Base-by-base conservation (phyloP, 2,329 filamentous ascomycete genomes). In the Aspergillus unguis region DNA sequence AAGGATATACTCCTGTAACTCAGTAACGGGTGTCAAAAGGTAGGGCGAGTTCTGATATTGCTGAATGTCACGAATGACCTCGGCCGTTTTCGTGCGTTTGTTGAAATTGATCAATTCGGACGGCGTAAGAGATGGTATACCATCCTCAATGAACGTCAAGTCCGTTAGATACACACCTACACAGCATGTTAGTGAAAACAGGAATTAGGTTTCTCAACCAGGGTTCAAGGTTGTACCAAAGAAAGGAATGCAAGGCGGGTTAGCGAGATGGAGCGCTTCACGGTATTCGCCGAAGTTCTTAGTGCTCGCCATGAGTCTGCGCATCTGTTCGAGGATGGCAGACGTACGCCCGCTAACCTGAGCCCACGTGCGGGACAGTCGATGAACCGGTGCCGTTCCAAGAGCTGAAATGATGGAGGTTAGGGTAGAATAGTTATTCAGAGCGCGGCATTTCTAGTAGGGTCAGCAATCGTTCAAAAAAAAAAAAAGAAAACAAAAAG, bases 21-120 rank as follows among this genome's bases (percentile, higher is more conserved):
- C 94, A 2, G 86, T 83, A 11, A 99, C 92, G 0, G 91, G 83
- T 67, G 95, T 89, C 48, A 99, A 78, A 6, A 88, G 86, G 70
- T 97, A 99, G n/a, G 91, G 91, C 56, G 95, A 90, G 65, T 96
- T 96, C 71, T 99, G 94, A 70, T 96, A 99, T 70, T 97, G 92
- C 71, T 97, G 94, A 60, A 99, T 97, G 70, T 97, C 92, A 57
- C 92, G 89, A 64, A 99, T 99, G 38, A 99, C 94, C 70, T 97
- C 94, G 23, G 94, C 94, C 10, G 94, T 97, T 80, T 97, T 99
- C 50, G 91, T 89, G 48, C 94, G 87, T 80, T 99, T 99, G 65
- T 92, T 91, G 73, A 99, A 99, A 76, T 99, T 99, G 78, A 99
- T 96, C 62, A 96, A 80, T 65, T 95, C 90, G 6, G 92, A 94